Conservation (phyloP, 2,329 filamentous ascomycete species). For the Aureobasidium musti region DNA sequence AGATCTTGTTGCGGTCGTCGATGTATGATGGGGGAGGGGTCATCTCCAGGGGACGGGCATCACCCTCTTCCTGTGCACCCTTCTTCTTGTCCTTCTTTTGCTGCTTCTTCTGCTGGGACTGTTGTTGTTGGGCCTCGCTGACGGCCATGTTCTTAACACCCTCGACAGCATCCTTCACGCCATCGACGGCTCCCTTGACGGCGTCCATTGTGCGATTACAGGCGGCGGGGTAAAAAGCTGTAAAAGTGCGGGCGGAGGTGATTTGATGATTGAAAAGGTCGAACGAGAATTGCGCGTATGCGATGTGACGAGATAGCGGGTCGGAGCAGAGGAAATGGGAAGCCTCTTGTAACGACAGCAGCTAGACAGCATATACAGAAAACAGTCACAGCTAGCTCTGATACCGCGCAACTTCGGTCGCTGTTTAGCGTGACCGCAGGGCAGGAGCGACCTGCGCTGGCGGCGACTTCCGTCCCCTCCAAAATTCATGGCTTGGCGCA, state of each 20-base stretch:
- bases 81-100: conserved; percentile 55
- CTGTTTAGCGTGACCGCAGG: conserved; percentile 2
- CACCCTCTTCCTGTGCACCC: conserved; percentile 38
- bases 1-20: conserved; percentile 78
- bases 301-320: neutral
- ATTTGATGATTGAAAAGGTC: conserved; percentile 3
- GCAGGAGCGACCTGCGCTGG: neutral
- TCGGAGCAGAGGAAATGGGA: neutral
- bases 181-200: conserved; percentile 30
- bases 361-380: conserved; percentile 27
- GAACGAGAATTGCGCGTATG: neutral
- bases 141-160: conserved; percentile 63
- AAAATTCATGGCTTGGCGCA: conserved; percentile 19
- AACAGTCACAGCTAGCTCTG: conserved; percentile 1
- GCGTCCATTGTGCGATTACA: conserved; percentile 27
- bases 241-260: conserved; percentile 15
- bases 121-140: conserved; percentile 35
- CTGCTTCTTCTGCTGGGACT: conserved; percentile 44
- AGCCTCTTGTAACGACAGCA: conserved; percentile 20
- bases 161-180: conserved; percentile 50
- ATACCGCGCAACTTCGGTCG: neutral
- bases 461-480: conserved; percentile 16
- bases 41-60: conserved; percentile 51
- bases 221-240: conserved; percentile 24
- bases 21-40: conserved; percentile 70